Evolutionary conservation across 2,329 filamentous ascomycete species (phyloP).

Genomic region (Beauveria bassiana): DNA sequence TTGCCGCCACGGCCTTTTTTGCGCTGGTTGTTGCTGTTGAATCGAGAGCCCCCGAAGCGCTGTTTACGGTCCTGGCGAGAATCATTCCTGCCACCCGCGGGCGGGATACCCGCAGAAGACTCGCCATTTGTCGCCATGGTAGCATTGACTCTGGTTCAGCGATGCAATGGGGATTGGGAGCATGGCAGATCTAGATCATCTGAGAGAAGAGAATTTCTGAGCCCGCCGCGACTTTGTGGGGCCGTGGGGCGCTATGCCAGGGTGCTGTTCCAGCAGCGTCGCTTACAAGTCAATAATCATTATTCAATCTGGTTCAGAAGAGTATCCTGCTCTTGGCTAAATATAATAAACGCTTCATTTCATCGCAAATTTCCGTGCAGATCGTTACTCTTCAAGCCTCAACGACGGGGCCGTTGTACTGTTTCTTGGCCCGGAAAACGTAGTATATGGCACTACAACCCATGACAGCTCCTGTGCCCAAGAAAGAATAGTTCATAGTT

Average conservation of each 20-base stretch:
- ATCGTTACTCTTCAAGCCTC: constrained; percentile 11
- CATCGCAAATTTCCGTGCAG: no score
- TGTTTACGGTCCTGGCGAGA: constrained; percentile 7
- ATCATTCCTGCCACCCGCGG: background rate
- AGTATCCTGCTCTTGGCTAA: background rate
- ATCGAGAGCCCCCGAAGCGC: constrained; percentile 2
- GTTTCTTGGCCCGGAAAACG: constrained; percentile 29
- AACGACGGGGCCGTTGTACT: constrained; percentile 38
- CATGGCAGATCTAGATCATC: background rate
- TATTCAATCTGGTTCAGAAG: background rate
- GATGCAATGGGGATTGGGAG: background rate
- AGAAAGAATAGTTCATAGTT: constrained; percentile 40
- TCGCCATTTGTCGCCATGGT: constrained; percentile 10
- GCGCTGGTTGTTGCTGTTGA: constrained; percentile 8
- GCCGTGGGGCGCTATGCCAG: background rate
- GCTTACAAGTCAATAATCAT: background rate
- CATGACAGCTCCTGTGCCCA: constrained; percentile 34
- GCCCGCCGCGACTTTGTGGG: background rate
- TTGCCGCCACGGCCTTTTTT: constrained; percentile 1
- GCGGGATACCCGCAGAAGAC: constrained; percentile 5
- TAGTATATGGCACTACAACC: constrained; percentile 42
- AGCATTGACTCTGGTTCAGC: constrained; percentile 4
- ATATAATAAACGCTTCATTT: background rate
- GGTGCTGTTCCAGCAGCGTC: background rate
- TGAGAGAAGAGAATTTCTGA: constrained; percentile 7